Evolutionary conservation across 2,329 filamentous ascomycete species (phyloP).

Genomic region (Cladophialophora bantiana): DNA sequence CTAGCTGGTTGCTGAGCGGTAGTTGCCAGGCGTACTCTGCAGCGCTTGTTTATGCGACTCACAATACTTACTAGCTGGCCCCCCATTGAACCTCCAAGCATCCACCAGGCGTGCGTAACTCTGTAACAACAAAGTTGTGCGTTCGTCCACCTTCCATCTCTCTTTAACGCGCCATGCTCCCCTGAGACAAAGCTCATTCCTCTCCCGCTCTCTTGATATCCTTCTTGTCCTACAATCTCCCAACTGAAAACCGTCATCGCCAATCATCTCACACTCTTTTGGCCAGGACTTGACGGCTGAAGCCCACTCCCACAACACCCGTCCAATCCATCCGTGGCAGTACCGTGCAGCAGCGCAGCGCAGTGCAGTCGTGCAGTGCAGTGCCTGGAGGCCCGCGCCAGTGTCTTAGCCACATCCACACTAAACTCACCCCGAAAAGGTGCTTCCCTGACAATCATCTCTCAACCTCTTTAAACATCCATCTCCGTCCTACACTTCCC

Average conservation of each 20-base stretch:
- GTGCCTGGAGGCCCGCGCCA: slow-evolving; percentile 16
- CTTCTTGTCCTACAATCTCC: slow-evolving; percentile 7
- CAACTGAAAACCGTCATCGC: not conserved
- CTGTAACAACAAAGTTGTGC: slow-evolving; percentile 12
- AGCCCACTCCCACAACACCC: not conserved
- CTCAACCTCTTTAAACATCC: slow-evolving; percentile 35
- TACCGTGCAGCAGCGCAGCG: slow-evolving; percentile 16
- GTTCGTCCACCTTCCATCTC: slow-evolving; percentile 1
- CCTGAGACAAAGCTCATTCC: slow-evolving; percentile 7
- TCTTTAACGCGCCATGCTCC: slow-evolving; percentile 3
- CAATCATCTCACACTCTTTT: slow-evolving; percentile 1
- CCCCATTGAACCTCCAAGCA: not conserved
- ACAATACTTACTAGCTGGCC: slow-evolving; percentile 10
- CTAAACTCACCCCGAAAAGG: slow-evolving; percentile 34
- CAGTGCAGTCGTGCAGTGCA: slow-evolving; percentile 17
- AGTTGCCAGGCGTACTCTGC: slow-evolving; percentile 1
- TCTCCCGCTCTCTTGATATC: not conserved
- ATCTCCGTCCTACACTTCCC: slow-evolving; percentile 30
- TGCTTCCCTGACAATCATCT: slow-evolving; percentile 37
- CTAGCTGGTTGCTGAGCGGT: slow-evolving; percentile 18
- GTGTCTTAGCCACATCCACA: slow-evolving; percentile 37
- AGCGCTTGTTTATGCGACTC: slow-evolving; percentile 15
- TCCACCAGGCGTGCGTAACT: not conserved
- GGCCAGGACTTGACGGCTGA: not conserved
- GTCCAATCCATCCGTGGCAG: slow-evolving; percentile 14